phyloP scores from a whole-genome alignment of 2,329 filamentous ascomycete genomes.

The Aspergillus glaucus region DNA sequence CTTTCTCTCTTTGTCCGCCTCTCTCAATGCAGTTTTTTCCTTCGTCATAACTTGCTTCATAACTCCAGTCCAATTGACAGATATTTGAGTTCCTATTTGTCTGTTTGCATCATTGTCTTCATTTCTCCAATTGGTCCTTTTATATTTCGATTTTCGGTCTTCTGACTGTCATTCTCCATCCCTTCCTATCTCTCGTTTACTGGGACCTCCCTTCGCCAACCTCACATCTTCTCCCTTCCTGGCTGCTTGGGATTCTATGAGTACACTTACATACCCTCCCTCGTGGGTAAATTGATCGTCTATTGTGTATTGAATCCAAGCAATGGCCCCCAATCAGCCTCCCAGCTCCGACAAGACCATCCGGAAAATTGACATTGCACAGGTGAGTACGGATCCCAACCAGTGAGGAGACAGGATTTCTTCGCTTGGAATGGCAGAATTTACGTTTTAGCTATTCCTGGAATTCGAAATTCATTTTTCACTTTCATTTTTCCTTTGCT shows the following conservation, averaged over 20 bases:
- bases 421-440: no score
- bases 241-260: constrained; percentile 6
- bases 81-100: not conserved
- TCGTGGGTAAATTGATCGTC: constrained; percentile 6
- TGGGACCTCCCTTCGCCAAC: not conserved
- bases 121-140: constrained; percentile 10
- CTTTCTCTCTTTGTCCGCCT: not conserved
- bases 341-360: constrained; percentile 32
- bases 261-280: constrained; percentile 9
- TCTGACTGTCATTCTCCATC: constrained; percentile 8
- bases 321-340: constrained; percentile 28
- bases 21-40: not conserved
- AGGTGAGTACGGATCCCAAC: constrained; percentile 22
- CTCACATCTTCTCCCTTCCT: not conserved
- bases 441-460: not conserved
- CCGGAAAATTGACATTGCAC: constrained; percentile 37
- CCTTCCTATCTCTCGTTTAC: constrained; percentile 3
- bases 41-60: constrained; percentile 1
- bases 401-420: no score
- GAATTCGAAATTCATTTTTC: not conserved
- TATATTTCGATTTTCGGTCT: constrained; percentile 4
- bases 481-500: not conserved
- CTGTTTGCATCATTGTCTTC: not conserved
- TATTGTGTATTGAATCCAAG: constrained; percentile 9
- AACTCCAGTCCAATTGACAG: not conserved